phyloP scores from a whole-genome alignment of 2,329 filamentous ascomycete genomes.

The Aspergillus pseudoterreus region DNA sequence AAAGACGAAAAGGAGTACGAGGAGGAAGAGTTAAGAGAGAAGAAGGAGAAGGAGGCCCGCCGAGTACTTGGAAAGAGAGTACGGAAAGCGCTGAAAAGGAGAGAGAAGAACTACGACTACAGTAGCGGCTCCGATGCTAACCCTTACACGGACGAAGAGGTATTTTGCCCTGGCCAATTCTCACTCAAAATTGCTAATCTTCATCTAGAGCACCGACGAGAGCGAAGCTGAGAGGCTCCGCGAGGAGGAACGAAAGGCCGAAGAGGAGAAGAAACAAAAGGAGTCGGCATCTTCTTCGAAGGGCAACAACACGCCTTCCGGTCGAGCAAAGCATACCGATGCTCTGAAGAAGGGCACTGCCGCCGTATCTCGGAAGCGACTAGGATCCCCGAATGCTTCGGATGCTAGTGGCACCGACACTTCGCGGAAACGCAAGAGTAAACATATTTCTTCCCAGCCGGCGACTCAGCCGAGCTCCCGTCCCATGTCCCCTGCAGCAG shows the following conservation, averaged over 20 bases:
- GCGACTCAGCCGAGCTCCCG: conserved; percentile 45
- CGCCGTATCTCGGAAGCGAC: conserved; percentile 67
- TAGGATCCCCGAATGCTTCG: conserved; percentile 80
- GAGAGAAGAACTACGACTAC: conserved; percentile 84
- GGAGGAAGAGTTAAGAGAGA: conserved; percentile 63
- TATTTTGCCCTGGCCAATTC: conserved; percentile 24
- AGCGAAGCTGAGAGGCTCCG: conserved; percentile 62
- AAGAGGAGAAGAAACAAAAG: conserved; percentile 52
- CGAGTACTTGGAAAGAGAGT: conserved; percentile 72
- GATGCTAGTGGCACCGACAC: conserved; percentile 92
- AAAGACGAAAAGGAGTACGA: conserved; percentile 69
- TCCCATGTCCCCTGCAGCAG: conserved; percentile 61
- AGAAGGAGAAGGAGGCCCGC: conserved; percentile 61
- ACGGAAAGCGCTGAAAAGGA: conserved; percentile 75
- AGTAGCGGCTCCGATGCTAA: conserved; percentile 65
- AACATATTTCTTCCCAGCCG: conserved; percentile 44
- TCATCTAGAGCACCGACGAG: conserved; percentile 54
- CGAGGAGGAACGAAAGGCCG: conserved; percentile 57
- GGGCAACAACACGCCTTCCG: conserved; percentile 65
- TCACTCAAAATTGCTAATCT: conserved; percentile 21
- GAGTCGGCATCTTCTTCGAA: conserved; percentile 61
- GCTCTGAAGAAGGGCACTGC: conserved; percentile 49
- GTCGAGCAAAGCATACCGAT: conserved; percentile 53
- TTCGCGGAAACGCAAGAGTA: conserved; percentile 70
- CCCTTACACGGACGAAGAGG: conserved; percentile 54